These are phyloP conservation scores for Leccinum barrowsii DNA, from an alignment of 768 basidiomycete genomes.

Conservation along the genomic window DNA sequence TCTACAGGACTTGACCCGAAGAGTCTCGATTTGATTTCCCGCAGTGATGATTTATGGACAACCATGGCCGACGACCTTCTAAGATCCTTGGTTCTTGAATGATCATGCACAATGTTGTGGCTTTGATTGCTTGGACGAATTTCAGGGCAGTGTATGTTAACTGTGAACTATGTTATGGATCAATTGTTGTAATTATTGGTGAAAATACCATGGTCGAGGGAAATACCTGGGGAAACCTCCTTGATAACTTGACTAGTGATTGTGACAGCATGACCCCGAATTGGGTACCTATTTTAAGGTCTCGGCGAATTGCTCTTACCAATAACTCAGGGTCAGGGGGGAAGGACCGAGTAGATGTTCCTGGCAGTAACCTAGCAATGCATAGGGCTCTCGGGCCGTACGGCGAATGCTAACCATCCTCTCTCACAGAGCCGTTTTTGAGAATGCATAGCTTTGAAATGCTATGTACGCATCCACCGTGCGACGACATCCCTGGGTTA, in stretches of 20 bases:
- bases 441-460: neutral
- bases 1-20: constrained; percentile 12
- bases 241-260: no score
- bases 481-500: no score
- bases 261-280: no score
- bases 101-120: neutral
- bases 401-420: neutral
- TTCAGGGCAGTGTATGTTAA: no score
- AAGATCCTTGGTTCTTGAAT: neutral
- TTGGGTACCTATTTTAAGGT: neutral
- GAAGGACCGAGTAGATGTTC: neutral
- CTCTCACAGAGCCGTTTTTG: neutral
- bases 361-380: no score
- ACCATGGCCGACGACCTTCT: neutral
- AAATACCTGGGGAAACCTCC: no score
- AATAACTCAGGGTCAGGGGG: neutral
- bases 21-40: constrained; percentile 7
- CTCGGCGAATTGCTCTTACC: neutral
- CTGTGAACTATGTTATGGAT: no score
- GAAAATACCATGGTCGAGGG: no score
- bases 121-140: neutral
- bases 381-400: neutral
- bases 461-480: no score
- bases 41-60: neutral
- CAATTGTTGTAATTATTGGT: no score